These are phyloP conservation scores for Russula abietina DNA, from an alignment of 768 basidiomycete species.

Conservation along the genomic window DNA sequence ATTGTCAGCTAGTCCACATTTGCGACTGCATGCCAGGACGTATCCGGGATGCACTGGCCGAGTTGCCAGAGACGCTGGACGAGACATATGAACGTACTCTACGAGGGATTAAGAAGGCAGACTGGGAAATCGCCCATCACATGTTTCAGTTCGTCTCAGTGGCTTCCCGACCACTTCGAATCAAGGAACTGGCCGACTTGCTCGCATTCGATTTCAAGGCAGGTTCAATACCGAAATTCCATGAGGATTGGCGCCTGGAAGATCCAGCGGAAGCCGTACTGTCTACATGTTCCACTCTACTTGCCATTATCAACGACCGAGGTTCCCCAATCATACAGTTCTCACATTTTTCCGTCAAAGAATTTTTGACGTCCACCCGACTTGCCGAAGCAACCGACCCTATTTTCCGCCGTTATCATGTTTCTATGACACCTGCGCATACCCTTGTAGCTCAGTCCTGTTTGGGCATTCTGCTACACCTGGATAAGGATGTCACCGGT, in stretches of 20 bases:
- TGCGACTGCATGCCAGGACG: background rate
- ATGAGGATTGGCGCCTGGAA: background rate
- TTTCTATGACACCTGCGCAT: background rate
- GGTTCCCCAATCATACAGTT: background rate
- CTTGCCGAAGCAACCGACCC: background rate
- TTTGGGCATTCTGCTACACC: background rate
- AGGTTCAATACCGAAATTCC: background rate
- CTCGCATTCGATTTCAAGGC: background rate
- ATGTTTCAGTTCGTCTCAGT: background rate
- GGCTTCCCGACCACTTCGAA: background rate
- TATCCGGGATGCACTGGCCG: background rate
- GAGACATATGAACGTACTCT: background rate
- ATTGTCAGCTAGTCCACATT: background rate
- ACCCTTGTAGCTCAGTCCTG: background rate
- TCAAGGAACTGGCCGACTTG: background rate
- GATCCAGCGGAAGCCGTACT: background rate
- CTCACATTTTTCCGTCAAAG: background rate
- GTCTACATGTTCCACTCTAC: background rate
- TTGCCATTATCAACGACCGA: background rate
- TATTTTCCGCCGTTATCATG: background rate
- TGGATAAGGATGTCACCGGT: background rate
- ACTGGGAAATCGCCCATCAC: background rate
- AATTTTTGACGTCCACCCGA: background rate
- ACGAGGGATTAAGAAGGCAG: background rate
- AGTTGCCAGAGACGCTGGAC: background rate